Percentiles rank a stretch among this genome's conserved stretches.
phyloP scores from a whole-genome alignment of 176 grass and related monocot genomes.

The Triticum dicoccoides region DNA sequence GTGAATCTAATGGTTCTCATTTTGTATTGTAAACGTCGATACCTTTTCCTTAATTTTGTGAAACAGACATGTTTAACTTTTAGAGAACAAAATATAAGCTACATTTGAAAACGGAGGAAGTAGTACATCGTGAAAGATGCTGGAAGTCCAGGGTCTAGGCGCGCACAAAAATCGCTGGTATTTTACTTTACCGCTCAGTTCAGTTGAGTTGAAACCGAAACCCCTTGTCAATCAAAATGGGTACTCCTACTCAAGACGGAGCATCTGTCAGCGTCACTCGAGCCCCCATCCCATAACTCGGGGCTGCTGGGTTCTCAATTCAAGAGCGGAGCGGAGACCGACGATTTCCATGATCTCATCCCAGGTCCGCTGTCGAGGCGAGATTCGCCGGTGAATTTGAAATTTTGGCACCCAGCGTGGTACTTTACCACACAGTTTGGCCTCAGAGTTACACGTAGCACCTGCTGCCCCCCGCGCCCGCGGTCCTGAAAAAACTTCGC shows the following conservation, averaged over 20 bases:
- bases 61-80: no score
- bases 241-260: neutral
- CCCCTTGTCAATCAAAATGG: no score
- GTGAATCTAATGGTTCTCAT: no score
- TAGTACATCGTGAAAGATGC: no score
- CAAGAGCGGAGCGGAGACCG: neutral
- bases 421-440: neutral
- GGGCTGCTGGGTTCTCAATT: neutral
- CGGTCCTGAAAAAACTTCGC: neutral
- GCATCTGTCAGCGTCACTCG: neutral
- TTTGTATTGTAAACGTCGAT: no score
- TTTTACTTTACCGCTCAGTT: no score
- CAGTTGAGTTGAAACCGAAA: neutral
- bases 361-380: neutral
- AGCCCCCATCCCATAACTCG: no score
- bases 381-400: constrained; percentile 11
- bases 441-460: neutral
- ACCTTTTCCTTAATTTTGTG: no score
- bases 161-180: no score
- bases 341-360: neutral
- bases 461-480: neutral
- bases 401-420: neutral
- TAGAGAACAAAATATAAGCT: no score
- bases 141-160: no score
- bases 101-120: no score